These are phyloP conservation scores for Arabis alpina DNA, from an alignment of 345 rosid species.

Conservation along the genomic window DNA sequence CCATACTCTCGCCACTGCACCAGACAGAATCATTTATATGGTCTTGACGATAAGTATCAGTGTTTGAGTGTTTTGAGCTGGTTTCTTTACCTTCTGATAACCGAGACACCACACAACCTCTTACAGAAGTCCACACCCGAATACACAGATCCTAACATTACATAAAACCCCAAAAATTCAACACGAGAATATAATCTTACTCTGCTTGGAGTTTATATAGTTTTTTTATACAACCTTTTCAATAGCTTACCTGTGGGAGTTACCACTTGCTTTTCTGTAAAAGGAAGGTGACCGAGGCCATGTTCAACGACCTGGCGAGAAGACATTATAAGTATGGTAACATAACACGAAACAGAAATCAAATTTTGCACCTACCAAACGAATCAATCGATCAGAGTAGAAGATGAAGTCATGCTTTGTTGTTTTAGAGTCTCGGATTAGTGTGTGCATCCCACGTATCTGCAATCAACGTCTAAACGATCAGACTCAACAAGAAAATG, in stretches of 20 bases:
- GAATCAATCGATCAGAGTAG: constrained; percentile 90
- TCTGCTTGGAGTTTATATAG: neutral
- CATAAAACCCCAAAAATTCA: neutral
- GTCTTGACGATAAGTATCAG: neutral
- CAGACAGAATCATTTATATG: neutral
- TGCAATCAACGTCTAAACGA: constrained; percentile 40
- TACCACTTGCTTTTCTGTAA: constrained; percentile 92
- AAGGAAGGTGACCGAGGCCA: constrained; percentile 93
- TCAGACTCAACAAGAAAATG: constrained; percentile 3
- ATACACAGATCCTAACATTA: constrained; percentile 77
- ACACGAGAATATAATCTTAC: neutral
- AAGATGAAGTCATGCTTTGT: constrained; percentile 93
- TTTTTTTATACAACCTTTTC: neutral
- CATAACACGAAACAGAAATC: neutral
- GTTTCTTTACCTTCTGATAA: constrained; percentile 74
- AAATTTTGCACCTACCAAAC: constrained; percentile 63
- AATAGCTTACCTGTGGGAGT: constrained; percentile 77
- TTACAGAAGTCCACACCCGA: constrained; percentile 96
- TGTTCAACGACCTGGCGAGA: constrained; percentile 81
- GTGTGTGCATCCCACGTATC: constrained; percentile 99
- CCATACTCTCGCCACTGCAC: constrained; percentile 94
- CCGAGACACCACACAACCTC: constrained; percentile 91
- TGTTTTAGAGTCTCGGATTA: constrained; percentile 85
- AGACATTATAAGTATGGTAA: neutral
- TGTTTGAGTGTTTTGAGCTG: neutral